phyloP scores from a whole-genome alignment of 768 basidiomycete species.

The Cantharellus cinnabarinus region DNA sequence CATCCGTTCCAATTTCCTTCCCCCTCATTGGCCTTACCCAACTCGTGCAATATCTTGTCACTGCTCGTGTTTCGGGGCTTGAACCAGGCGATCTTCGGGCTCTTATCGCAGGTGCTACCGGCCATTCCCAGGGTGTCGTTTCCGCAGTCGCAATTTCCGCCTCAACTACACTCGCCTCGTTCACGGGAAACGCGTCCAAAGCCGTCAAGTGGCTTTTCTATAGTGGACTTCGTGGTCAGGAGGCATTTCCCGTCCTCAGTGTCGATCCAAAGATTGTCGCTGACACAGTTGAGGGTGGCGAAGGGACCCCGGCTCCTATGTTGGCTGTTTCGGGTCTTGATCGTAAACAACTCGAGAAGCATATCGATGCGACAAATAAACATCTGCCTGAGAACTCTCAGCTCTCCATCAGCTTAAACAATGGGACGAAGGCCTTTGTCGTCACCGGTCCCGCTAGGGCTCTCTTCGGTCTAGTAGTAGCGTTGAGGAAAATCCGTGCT shows the following conservation, averaged over 20 bases:
- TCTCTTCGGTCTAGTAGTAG: slow-evolving; percentile 85
- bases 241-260: slow-evolving; percentile 81
- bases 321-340: slow-evolving; percentile 68
- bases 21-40: slow-evolving; percentile 95
- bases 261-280: slow-evolving; percentile 74
- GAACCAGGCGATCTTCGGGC: slow-evolving; percentile 63
- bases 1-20: slow-evolving; percentile 82
- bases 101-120: slow-evolving; percentile 69
- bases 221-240: slow-evolving; percentile 80
- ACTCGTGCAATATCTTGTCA: slow-evolving; percentile 75
- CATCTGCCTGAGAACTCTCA: slow-evolving; percentile 63
- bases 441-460: slow-evolving; percentile 81
- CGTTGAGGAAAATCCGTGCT: slow-evolving; percentile 76
- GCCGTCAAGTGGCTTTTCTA: slow-evolving; percentile 86
- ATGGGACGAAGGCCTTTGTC: slow-evolving; percentile 78
- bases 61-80: slow-evolving; percentile 52
- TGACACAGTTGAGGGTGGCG: slow-evolving; percentile 78
- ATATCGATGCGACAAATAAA: slow-evolving; percentile 72
- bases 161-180: slow-evolving; percentile 53
- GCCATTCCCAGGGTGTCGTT: slow-evolving; percentile 93
- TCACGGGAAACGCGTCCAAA: slow-evolving; percentile 56
- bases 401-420: slow-evolving; percentile 74
- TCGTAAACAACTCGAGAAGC: slow-evolving; percentile 53
- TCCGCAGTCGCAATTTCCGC: slow-evolving; percentile 81
- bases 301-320: slow-evolving; percentile 89